Evolutionary conservation across 2,329 filamentous ascomycete species (phyloP), one percentile per base, ranked within the genome.

Genomic region (Ophiostoma sp.): DNA sequence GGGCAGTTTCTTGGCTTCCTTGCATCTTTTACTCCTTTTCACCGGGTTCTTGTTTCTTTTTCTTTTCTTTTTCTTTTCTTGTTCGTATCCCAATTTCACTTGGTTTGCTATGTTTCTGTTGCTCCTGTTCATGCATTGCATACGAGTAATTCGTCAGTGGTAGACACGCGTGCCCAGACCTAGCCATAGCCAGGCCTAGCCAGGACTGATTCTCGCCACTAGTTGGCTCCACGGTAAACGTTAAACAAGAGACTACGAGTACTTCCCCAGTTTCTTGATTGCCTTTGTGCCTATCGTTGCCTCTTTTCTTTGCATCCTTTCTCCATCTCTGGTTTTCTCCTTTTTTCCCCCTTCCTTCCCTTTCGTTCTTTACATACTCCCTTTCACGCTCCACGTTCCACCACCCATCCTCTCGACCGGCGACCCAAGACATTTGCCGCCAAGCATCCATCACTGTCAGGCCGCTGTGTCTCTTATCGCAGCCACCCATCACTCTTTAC

Each of bases 181-280:
- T 27, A 55, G 49, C 49, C 47, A 55, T 55, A 55, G 49, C 49
- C 49, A 55, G 49, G 49, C 49, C 49, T 27, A 55, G 49, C 49
- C 49, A 55, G 49, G 49, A 7, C 18, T 55, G 52, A 58, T 58
- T 60, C 55, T 60, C 55, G 55, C 55, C 55, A 60, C 55, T 60
- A 60, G 27, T 11, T 27, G 49, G 49, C 4, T 27, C 55, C 55
- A 60, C 18, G 49, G 18, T 27, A 27, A 27, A 27, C 7, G 47
- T 52, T 38, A 60, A 6, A 60, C n/a, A 7, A 60, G 27, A 38
- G 27, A 27, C 27, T 27, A 27, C 27, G 27, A 27, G 1, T 27
- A 27, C 27, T 60, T 60, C 55, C 55, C 55, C 55, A 60, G 55
- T 60, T 40, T 60, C 60, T 41, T 44, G 38, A 44, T 18, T 42